phyloP scores from a whole-genome alignment of 2,329 filamentous ascomycete genomes.

The Elsinoe ampelina region DNA sequence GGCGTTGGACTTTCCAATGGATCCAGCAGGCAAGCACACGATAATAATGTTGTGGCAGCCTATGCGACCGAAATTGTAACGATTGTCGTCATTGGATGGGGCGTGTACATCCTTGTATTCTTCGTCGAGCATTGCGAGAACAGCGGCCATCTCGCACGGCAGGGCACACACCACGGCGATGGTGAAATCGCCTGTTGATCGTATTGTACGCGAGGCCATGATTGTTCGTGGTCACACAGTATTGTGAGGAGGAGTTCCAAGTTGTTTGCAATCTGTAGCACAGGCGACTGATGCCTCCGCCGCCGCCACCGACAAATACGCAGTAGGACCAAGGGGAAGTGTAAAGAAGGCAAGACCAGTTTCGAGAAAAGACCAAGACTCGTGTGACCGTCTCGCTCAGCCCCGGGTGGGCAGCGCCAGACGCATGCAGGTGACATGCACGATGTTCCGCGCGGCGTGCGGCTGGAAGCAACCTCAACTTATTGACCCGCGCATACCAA shows the following conservation, averaged over 20 bases:
- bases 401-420: not conserved
- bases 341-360: too few relatives aligned
- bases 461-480: not conserved
- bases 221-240: too few relatives aligned
- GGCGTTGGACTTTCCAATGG: constrained; percentile 18
- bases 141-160: constrained; percentile 15
- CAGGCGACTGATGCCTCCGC: too few relatives aligned
- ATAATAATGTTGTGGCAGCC: constrained; percentile 22
- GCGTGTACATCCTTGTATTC: constrained; percentile 11
- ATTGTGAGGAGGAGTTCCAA: too few relatives aligned
- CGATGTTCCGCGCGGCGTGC: not conserved
- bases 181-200: constrained; percentile 16
- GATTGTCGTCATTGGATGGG: constrained; percentile 17
- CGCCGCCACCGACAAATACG: too few relatives aligned
- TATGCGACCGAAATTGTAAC: constrained; percentile 20
- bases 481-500: too few relatives aligned
- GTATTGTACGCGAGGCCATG: too few relatives aligned
- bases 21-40: constrained; percentile 18
- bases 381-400: not conserved
- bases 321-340: too few relatives aligned
- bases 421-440: not conserved
- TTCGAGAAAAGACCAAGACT: too few relatives aligned
- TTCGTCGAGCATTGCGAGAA: constrained; percentile 16
- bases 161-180: constrained; percentile 19
- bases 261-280: too few relatives aligned